Evolutionary conservation across 805 yeast genomes (phyloP), one percentile per base, ranked within the genome.

Genomic region (Lipomyces yamanashiensis): DNA sequence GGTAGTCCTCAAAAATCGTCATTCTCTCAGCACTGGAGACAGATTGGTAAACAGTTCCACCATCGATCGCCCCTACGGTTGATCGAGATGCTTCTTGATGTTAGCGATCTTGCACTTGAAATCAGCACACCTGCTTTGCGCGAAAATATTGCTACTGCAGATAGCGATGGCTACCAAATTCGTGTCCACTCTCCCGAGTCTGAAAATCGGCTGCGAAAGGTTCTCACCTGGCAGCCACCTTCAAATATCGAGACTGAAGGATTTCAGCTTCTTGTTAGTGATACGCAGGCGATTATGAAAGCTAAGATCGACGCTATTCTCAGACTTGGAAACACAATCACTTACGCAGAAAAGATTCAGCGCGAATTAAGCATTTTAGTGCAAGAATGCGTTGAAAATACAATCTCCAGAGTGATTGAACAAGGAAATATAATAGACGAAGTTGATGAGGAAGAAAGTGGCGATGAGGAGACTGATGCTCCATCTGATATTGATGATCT

Each of bases 311-410:
- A 87, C 58, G 81, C 89, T 0, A 81, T 91, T 19, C 78, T 85
- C 17, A 79, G 97, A 71, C 79, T 89, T 59, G 87, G 90, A 13
- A 88, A 92, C 65, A 84, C 90, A 1, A 79, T 90, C 64, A 85
- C 87, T 60, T 91, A 88, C 73, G 86, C 89, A 21, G 88, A 88
- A 67, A 87, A 85, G 70, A 85, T 92, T 55, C 88, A 90, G 58
- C 84, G 82, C 58, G 97, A 92, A 74, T 89, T 91, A 2, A 95
- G 91, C 72, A 81, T 76, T 21, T 77, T 86, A 71, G 92, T 92
- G 2, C 75, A 89, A 34, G 76, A 79, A 43, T 79, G 87, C 1
- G 89, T 92, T 2, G 77, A 81, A 28, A 85, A 85, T 41, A 87
- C 95, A 0, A 81, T 91, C 1, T 74, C 77, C 43, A 84, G 81